Evolutionary conservation across 116 monocot species (phyloP).

Genomic region (Phalaenopsis hybrid): DNA sequence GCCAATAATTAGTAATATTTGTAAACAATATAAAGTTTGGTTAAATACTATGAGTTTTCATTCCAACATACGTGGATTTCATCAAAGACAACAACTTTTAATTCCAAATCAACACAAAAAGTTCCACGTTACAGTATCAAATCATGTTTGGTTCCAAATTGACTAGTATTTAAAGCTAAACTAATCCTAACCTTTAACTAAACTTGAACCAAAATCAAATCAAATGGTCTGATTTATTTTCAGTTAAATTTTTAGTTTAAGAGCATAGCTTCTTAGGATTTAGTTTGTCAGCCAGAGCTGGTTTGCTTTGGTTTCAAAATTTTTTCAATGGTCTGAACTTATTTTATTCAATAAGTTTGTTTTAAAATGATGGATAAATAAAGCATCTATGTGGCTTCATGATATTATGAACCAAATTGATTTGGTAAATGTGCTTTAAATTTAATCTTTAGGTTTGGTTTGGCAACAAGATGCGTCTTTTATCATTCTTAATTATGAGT

Average conservation of each 20-base stretch:
- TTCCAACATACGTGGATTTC: no score
- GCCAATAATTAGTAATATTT: no score
- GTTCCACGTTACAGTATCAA: no score
- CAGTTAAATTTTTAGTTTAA: neutral
- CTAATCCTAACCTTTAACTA: neutral
- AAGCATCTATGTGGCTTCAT: neutral
- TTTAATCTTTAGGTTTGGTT: neutral
- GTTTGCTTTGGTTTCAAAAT: neutral
- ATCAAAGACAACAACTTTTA: no score
- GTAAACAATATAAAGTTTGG: no score
- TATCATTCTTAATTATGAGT: neutral
- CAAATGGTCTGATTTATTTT: neutral
- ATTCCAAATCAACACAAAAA: no score
- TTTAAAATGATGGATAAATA: neutral
- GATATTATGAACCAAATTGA: neutral
- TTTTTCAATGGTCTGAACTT: neutral
- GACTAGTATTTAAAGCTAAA: neutral
- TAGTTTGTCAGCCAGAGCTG: neutral
- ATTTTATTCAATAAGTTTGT: neutral
- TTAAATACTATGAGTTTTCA: no score
- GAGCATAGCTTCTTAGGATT: neutral
- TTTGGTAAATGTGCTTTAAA: neutral
- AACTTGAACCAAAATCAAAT: neutral
- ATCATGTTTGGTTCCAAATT: neutral
- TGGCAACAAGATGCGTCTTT: neutral